These are phyloP conservation scores for Botryobasidium botryosum DNA, from an alignment of 768 basidiomycete genomes.

Conservation along the genomic window DNA sequence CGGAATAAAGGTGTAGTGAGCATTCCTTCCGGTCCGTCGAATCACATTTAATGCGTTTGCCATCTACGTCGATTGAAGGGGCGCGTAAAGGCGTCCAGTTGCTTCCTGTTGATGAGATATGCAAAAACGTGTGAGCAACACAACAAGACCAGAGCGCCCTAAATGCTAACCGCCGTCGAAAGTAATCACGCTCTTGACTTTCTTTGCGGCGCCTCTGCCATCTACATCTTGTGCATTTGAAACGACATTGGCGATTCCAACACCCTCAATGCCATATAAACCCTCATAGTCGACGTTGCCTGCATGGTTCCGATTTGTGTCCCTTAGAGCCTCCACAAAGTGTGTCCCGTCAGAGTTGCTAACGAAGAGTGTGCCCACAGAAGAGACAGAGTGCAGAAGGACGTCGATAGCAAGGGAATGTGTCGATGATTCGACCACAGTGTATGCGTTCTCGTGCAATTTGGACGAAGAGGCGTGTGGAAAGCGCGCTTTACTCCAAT, in stretches of 20 bases:
- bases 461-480: conserved; percentile 71
- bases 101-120: conserved; percentile 28
- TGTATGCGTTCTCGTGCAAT: conserved; percentile 85
- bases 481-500: conserved; percentile 82
- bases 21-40: conserved; percentile 39
- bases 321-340: conserved; percentile 78
- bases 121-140: not conserved
- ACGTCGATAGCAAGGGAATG: conserved; percentile 94
- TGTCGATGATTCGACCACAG: conserved; percentile 83
- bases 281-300: conserved; percentile 93
- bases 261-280: conserved; percentile 71
- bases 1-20: conserved; percentile 82
- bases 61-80: conserved; percentile 42
- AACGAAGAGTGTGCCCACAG: conserved; percentile 83
- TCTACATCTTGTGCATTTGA: conserved; percentile 73
- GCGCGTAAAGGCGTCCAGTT: conserved; percentile 56
- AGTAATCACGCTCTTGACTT: conserved; percentile 63
- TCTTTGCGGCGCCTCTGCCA: conserved; percentile 46
- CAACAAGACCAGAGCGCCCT: not conserved
- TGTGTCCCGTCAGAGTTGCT: conserved; percentile 93
- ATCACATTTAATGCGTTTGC: conserved; percentile 47
- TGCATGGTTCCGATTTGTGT: conserved; percentile 77
- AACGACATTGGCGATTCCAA: conserved; percentile 82
- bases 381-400: conserved; percentile 36
- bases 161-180: conserved; percentile 57